Base-by-base conservation (phyloP, 352 stramenopile species). In the Vaucheria bursata region DNA sequence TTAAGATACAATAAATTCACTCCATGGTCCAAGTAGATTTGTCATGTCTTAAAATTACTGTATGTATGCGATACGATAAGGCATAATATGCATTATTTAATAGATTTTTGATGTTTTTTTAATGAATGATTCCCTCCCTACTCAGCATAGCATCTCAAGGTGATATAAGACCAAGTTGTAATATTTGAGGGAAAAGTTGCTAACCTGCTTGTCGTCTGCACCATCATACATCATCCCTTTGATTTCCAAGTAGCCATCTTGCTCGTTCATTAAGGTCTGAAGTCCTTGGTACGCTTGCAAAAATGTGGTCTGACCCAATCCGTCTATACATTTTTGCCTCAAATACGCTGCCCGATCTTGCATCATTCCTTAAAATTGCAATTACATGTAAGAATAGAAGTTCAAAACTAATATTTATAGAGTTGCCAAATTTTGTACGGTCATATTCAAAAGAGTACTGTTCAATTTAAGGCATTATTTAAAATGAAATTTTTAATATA, bases 191-290 rank as follows among this genome's bases (percentile, higher is more conserved):
- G n/a, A n/a, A n/a, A n/a, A n/a, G n/a, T 7, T 8, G 64, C 12
- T 8, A 40, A 81, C 76, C 37, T 81, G 53, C 32, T 81, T 71
- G 25, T 81, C 76, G 5, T 81, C 50, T 53, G 74, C 75, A 39
- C 76, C 76, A 64, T 81, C 76, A 66, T 81, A 81, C n/a, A 69
- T 29, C 65, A 72, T 74, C 25, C 77, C 77, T n/a, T 82, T 35
- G 37, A 80, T 0, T n/a, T 35, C 50, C 25, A 80, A 18, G 37
- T 18, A 73, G 71, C 77, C 75, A 68, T 82, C 77, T 1, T 67
- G 71, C 38, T 82, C 71, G 52, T 82, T 18, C 59, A 69, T 73
- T 52, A 82, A 75, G 29, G 38, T 29, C 40, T 68, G 40, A 0
- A 82, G 77, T 35, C 73, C 45, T 4, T 39, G 37, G 35, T 74